Percentiles rank a stretch among this genome's conserved stretches.
These are phyloP conservation scores for Penicillium sclerotiorum DNA, from an alignment of 2,329 filamentous ascomycete genomes.

Conservation along the genomic window DNA sequence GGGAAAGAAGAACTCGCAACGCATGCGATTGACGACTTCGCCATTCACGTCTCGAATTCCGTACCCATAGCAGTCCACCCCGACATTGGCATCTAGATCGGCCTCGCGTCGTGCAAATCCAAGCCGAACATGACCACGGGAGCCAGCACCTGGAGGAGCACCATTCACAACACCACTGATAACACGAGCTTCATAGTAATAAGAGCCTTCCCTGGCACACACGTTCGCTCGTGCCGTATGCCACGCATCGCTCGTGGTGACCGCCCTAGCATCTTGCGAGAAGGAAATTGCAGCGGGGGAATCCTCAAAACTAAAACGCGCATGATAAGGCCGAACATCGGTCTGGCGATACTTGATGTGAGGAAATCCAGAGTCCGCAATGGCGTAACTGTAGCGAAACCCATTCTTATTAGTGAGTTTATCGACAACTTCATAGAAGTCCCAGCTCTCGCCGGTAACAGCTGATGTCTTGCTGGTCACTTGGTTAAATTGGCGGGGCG, in stretches of 20 bases:
- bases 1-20: conserved; percentile 86
- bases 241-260: conserved; percentile 92
- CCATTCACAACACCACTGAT: conserved; percentile 63
- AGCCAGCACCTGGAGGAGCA: conserved; percentile 23
- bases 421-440: conserved; percentile 48
- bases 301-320: conserved; percentile 91
- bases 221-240: conserved; percentile 90
- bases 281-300: conserved; percentile 83
- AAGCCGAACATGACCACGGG: conserved; percentile 51
- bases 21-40: conserved; percentile 90
- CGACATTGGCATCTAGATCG: conserved; percentile 60
- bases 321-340: conserved; percentile 78
- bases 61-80: conserved; percentile 94
- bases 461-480: conserved; percentile 40
- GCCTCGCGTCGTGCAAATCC: conserved; percentile 52
- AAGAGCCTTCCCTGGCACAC: conserved; percentile 81
- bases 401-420: conserved; percentile 67
- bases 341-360: conserved; percentile 90
- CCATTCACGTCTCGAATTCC: conserved; percentile 86
- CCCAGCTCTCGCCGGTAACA: conserved; percentile 38
- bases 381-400: conserved; percentile 87
- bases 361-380: conserved; percentile 84
- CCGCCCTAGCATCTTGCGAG: conserved; percentile 70
- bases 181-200: conserved; percentile 94
- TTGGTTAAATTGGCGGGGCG: conserved; percentile 44